phyloP scores from a whole-genome alignment of 306 rosid genomes.

The Glycine tomentella region DNA sequence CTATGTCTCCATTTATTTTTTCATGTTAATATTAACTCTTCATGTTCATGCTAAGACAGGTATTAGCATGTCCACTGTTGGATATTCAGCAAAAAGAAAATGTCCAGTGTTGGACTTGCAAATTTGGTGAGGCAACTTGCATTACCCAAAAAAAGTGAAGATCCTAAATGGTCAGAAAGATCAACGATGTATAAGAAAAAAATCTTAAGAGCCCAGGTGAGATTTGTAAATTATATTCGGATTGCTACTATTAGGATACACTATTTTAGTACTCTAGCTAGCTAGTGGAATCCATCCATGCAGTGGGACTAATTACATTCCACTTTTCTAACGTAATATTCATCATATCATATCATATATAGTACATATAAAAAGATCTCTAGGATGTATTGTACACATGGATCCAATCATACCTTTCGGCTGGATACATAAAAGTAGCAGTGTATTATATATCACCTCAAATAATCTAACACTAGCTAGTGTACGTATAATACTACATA shows the following conservation, averaged over 20 bases:
- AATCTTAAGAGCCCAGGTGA: not conserved
- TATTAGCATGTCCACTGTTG: no score
- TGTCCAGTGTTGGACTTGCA: no score
- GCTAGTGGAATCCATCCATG: not conserved
- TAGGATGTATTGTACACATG: no score
- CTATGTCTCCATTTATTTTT: no score
- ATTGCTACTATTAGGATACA: not conserved
- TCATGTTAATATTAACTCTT: no score
- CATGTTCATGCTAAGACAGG: no score
- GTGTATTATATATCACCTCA: no score
- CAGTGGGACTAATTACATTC: not conserved
- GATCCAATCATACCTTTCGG: no score
- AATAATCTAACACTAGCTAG: no score
- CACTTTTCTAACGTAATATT: not conserved
- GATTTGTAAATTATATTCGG: not conserved
- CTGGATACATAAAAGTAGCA: no score
- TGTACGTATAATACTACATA: not conserved
- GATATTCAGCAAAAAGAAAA: no score
- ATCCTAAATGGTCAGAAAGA: not conserved
- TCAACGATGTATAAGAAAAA: not conserved
- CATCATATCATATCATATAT: not conserved
- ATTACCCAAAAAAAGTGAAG: not conserved
- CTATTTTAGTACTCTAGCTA: no score
- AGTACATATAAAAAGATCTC: not conserved
- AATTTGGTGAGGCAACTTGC: not conserved